Evolutionary conservation across 1,284 basidiomycete genomes (phyloP).

Genomic region (Cutaneotrichosporon dermatis): DNA sequence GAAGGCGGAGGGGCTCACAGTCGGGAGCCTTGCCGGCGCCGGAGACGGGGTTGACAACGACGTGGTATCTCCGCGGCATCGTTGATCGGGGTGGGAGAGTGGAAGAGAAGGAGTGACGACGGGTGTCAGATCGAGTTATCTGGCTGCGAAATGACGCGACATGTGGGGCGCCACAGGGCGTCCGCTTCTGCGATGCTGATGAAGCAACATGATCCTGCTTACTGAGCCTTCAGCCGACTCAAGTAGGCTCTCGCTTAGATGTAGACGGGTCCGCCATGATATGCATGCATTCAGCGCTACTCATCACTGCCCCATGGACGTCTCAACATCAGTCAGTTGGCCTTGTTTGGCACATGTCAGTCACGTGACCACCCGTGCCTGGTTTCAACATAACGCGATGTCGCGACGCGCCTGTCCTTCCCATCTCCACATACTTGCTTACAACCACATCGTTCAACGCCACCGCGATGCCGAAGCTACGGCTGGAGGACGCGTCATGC

Average conservation of each 20-base stretch:
- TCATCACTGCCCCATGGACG: no score
- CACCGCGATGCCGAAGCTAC: not conserved
- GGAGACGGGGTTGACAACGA: conserved; percentile 39
- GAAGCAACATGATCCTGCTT: no score
- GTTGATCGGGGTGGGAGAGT: not conserved
- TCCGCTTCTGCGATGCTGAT: no score
- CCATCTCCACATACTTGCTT: not conserved
- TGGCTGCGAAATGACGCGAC: not conserved
- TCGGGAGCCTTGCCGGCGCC: conserved; percentile 28
- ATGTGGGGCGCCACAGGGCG: not conserved
- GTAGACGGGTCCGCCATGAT: no score
- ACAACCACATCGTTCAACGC: not conserved
- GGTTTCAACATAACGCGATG: not conserved
- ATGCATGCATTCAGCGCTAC: no score
- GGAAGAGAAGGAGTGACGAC: not conserved
- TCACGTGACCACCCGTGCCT: conserved; percentile 2
- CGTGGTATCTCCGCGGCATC: conserved; percentile 12
- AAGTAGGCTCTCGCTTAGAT: no score
- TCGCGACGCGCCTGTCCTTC: not conserved
- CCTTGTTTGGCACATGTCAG: not conserved
- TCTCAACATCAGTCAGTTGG: not conserved
- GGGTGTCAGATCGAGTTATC: not conserved
- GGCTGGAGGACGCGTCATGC: conserved; percentile 27
- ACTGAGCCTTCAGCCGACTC: no score
- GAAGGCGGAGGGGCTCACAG: conserved; percentile 23